Conservation (phyloP, 1,284 basidiomycete genomes). For the Tilletia indica region DNA sequence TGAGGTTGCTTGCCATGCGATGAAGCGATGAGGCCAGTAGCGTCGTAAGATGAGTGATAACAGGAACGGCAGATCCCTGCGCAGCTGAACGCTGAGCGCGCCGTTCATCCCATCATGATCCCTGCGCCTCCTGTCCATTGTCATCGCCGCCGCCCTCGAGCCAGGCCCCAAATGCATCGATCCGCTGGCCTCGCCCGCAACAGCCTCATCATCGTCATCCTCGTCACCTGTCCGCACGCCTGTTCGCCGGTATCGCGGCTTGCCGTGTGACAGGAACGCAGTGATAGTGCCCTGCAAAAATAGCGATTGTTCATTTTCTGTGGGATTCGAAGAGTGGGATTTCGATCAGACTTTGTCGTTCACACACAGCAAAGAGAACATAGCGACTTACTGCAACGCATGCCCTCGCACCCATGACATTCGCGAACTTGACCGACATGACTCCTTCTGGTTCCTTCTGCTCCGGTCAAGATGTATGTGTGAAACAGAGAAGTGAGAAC, state of each 20-base stretch:
- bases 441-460: slow-evolving; percentile 90
- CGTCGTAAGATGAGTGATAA: too few species aligned
- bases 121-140: background rate
- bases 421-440: slow-evolving; percentile 94
- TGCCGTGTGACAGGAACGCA: slow-evolving; percentile 76
- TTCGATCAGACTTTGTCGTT: background rate
- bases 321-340: background rate
- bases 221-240: slow-evolving; percentile 57
- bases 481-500: background rate
- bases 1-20: too few species aligned
- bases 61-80: too few species aligned
- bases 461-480: background rate
- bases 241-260: slow-evolving; percentile 75
- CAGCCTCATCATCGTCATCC: slow-evolving; percentile 27
- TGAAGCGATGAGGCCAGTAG: too few species aligned
- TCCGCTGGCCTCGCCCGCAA: slow-evolving; percentile 21
- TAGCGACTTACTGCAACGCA: slow-evolving; percentile 72
- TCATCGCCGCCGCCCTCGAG: slow-evolving; percentile 27
- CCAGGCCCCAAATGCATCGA: slow-evolving; percentile 39
- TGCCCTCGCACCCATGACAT: slow-evolving; percentile 79
- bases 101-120: too few species aligned
- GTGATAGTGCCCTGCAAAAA: slow-evolving; percentile 84
- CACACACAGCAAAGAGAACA: background rate
- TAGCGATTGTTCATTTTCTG: slow-evolving; percentile 95
- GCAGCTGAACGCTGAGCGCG: too few species aligned